Evolutionary conservation across 768 basidiomycete genomes (phyloP), one percentile per base, ranked within the genome.

Genomic region (Podaxis mareebaensis): DNA sequence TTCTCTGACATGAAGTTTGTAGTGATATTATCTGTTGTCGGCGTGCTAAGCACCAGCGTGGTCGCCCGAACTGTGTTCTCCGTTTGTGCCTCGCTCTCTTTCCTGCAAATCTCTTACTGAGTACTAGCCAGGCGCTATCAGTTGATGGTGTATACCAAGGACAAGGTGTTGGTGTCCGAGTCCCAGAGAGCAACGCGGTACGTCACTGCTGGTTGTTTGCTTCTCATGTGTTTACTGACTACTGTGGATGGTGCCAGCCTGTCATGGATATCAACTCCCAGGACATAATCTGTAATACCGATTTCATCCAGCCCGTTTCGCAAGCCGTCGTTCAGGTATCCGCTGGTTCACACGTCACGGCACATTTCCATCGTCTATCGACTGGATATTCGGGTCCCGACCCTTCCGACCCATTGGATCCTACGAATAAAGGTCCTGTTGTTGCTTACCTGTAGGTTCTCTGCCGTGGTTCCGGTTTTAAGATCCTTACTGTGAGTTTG

Each of bases 241-340:
- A 6, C 28, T 53, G 26, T n/a, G 15, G 15, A 2, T 36, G 54
- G 22, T 58, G 8, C 7, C 58, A 85, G 84, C 84, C 85, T 13
- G 84, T 88, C 63, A 83, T 71, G 20, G 81, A 86, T 67, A 83
- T 86, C 11, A 83, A 78, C 7, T 83, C 82, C 0, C 83, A 83
- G 71, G 81, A 81, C 67, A 58, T 80, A 42, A 86, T 85, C 62
- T 86, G 85, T 77, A 86, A 86, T 55, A 83, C 84, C 24, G 84
- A 83, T 13, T 82, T 83, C 66, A 85, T 84, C 68, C 73, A 76
- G 61, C 83, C 82, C 8, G 69, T 84, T 15, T 83, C 81, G 3
- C 71, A 70, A 24, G 72, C 73, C 0, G 69, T 83, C 39, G 83
- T 86, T 67, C 72, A 74, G 13, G 82, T 84, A 11, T 74, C 85